These are phyloP conservation scores for Chaetomidium leptoderma DNA, from an alignment of 495 filamentous ascomycete species.

Conservation along the genomic window DNA sequence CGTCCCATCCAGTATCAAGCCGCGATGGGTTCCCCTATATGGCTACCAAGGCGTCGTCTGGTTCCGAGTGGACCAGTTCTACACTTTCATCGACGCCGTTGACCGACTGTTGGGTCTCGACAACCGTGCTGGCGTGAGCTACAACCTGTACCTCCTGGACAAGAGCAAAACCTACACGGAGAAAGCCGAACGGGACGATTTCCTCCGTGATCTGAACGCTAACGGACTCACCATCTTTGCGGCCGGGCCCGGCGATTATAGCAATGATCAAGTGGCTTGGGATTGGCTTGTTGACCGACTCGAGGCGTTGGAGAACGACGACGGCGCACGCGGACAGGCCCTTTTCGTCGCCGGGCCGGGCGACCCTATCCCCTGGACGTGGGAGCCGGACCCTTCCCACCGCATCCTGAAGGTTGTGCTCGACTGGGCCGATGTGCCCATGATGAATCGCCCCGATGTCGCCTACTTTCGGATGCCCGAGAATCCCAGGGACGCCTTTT, in stretches of 20 bases:
- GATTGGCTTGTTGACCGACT: constrained; percentile 12
- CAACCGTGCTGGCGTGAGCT: constrained; percentile 21
- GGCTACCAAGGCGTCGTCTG: constrained; percentile 31
- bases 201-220: neutral
- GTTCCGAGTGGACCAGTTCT: constrained; percentile 18
- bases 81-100: constrained; percentile 33
- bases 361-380: constrained; percentile 20
- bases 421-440: constrained; percentile 16
- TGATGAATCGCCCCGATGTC: constrained; percentile 23
- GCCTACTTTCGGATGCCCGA: constrained; percentile 32
- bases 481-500: constrained; percentile 1
- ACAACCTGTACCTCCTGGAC: constrained; percentile 26
- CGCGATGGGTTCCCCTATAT: constrained; percentile 19
- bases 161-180: constrained; percentile 11
- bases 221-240: constrained; percentile 6
- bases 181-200: neutral
- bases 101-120: constrained; percentile 29
- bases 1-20: too few species aligned
- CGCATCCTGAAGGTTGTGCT: constrained; percentile 19
- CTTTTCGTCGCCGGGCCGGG: constrained; percentile 21
- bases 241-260: constrained; percentile 21
- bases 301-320: neutral
- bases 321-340: neutral
- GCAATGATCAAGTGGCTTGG: constrained; percentile 13
- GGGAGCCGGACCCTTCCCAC: constrained; percentile 17